A percentile compares a stretch with the other conserved stretches of the same genome.
Conservation (phyloP, 441 rosid species). For the Euphorbia neoarborescens region DNA sequence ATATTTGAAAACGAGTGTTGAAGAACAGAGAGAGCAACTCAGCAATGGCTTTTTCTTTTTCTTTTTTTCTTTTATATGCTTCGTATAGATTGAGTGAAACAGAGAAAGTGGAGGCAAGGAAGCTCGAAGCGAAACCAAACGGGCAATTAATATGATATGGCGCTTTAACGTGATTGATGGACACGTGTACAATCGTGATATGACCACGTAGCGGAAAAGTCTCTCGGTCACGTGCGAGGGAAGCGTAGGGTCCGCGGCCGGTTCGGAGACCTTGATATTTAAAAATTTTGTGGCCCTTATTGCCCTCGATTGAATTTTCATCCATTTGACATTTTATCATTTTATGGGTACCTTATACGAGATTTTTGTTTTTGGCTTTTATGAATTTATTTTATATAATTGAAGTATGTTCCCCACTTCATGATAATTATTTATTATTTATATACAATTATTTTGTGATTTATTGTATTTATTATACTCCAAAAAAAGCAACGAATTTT, state of each 20-base stretch:
- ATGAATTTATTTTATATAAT: no score
- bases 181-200: constrained; percentile 27
- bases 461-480: no score
- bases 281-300: not conserved
- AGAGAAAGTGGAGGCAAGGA: not conserved
- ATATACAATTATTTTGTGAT: no score
- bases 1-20: not conserved
- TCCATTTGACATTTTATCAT: not conserved
- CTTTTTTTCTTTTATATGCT: not conserved
- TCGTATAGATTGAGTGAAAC: not conserved
- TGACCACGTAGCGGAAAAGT: constrained; percentile 33
- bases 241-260: constrained; percentile 21
- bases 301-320: constrained; percentile 9
- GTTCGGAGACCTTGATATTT: constrained; percentile 19
- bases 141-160: constrained; percentile 8
- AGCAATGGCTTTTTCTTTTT: not conserved
- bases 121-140: not conserved
- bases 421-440: no score
- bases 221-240: constrained; percentile 30
- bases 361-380: not conserved
- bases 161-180: constrained; percentile 24
- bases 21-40: not conserved
- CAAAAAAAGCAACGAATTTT: no score
- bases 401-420: no score
- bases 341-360: not conserved